phyloP scores from a whole-genome alignment of 2,329 filamentous ascomycete genomes.

The Exophiala alcalophila region DNA sequence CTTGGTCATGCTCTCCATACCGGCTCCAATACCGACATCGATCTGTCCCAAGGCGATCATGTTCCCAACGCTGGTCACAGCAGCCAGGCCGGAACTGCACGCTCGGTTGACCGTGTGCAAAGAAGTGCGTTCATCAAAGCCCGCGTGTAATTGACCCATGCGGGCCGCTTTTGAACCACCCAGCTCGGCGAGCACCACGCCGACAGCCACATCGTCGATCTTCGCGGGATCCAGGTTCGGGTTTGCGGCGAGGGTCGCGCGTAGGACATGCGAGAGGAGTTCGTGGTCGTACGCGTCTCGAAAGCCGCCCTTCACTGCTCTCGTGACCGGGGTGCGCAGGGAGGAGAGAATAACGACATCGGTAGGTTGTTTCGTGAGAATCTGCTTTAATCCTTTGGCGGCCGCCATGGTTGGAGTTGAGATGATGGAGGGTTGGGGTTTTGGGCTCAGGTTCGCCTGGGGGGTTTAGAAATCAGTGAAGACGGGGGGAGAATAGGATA shows the following conservation, averaged over 20 bases:
- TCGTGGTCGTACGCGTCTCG: constrained; percentile 90
- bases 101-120: constrained; percentile 89
- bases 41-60: constrained; percentile 73
- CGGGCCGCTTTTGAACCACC: constrained; percentile 86
- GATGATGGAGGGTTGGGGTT: not conserved
- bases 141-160: constrained; percentile 84
- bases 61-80: constrained; percentile 70
- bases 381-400: constrained; percentile 66
- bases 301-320: constrained; percentile 77
- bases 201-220: constrained; percentile 79
- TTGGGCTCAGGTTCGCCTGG: not conserved
- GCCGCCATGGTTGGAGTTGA: constrained; percentile 14
- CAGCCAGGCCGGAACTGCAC: constrained; percentile 74
- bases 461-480: not conserved
- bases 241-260: constrained; percentile 68
- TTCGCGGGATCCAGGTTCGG: constrained; percentile 67
- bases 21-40: constrained; percentile 73
- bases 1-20: constrained; percentile 94
- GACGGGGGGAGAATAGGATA: too few species aligned
- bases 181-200: constrained; percentile 85
- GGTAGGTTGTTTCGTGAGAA: constrained; percentile 73
- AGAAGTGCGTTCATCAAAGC: constrained; percentile 67
- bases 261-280: constrained; percentile 63
- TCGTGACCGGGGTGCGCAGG: constrained; percentile 82
- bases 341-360: constrained; percentile 88